phyloP scores from a whole-genome alignment of 345 rosid species.

The Hibiscus trionum region DNA sequence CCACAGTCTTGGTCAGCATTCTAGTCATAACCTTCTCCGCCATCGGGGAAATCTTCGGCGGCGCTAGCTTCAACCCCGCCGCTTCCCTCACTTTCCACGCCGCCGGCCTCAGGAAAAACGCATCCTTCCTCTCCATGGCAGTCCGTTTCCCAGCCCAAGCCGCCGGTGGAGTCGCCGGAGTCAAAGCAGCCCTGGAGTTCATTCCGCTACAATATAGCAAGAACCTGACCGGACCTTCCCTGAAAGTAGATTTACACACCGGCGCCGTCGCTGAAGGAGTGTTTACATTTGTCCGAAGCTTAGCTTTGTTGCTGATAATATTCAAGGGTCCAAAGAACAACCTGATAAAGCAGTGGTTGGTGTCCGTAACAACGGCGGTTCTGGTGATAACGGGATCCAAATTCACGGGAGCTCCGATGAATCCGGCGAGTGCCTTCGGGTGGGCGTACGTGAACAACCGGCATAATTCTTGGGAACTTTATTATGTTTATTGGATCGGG shows the following conservation, averaged over 20 bases:
- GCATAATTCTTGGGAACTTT: constrained; percentile 57
- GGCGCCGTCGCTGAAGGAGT: constrained; percentile 61
- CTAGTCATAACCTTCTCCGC: constrained; percentile 24
- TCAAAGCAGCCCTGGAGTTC: constrained; percentile 19
- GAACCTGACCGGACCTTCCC: constrained; percentile 42
- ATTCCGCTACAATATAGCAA: constrained; percentile 41
- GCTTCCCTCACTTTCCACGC: constrained; percentile 35
- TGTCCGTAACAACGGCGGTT: constrained; percentile 34
- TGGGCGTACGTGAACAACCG: constrained; percentile 61
- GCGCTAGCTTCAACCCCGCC: constrained; percentile 53
- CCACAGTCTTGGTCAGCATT: constrained; percentile 18
- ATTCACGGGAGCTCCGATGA: constrained; percentile 67
- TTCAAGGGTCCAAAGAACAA: constrained; percentile 41
- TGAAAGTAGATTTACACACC: constrained; percentile 50
- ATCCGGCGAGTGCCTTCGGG: constrained; percentile 71
- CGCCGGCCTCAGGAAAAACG: constrained; percentile 28
- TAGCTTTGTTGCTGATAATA: constrained; percentile 37
- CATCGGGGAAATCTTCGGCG: constrained; percentile 32
- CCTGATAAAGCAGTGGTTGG: constrained; percentile 42
- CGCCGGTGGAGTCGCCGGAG: constrained; percentile 22
- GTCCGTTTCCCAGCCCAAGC: constrained; percentile 33
- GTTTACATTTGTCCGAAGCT: constrained; percentile 33
- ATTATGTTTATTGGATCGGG: constrained; percentile 64
- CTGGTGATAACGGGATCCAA: constrained; percentile 37
- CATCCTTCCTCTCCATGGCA: constrained; percentile 28